A percentile compares a stretch with the other conserved stretches of the same genome.
phyloP scores from a whole-genome alignment of 768 basidiomycete species.

The Boletus tomentosulus region DNA sequence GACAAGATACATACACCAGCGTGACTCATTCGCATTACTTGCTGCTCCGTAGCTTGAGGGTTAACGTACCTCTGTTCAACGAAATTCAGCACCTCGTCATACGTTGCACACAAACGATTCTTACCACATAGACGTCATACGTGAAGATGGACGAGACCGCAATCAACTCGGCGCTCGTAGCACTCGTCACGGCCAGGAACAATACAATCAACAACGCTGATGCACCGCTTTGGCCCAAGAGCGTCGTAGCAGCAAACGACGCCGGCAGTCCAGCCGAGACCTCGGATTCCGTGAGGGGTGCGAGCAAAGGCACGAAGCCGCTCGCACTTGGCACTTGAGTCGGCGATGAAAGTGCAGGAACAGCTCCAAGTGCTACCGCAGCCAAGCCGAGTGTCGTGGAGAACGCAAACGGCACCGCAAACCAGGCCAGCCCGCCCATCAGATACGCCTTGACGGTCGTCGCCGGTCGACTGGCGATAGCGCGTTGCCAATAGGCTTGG shows the following conservation, averaged over 20 bases:
- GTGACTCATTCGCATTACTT: conserved; percentile 69
- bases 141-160: conserved; percentile 83
- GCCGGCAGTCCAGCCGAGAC: conserved; percentile 89
- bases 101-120: neutral
- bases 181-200: conserved; percentile 84
- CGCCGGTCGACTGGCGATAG: conserved; percentile 80
- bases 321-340: conserved; percentile 46
- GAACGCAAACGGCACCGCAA: conserved; percentile 82
- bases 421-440: conserved; percentile 88
- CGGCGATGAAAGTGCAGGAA: conserved; percentile 25
- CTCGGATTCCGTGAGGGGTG: conserved; percentile 49
- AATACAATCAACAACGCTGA: conserved; percentile 74
- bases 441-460: conserved; percentile 90
- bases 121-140: conserved; percentile 79
- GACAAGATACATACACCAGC: conserved; percentile 42
- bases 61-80: conserved; percentile 68
- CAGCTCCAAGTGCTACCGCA: conserved; percentile 72
- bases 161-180: conserved; percentile 87
- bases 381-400: conserved; percentile 86
- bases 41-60: conserved; percentile 68
- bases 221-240: conserved; percentile 79
- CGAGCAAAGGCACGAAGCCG: conserved; percentile 39
- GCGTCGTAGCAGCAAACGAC: conserved; percentile 75
- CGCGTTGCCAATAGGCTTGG: conserved; percentile 89
- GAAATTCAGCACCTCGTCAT: neutral